phyloP scores from a whole-genome alignment of 768 basidiomycete genomes.

The Boletus sp. region DNA sequence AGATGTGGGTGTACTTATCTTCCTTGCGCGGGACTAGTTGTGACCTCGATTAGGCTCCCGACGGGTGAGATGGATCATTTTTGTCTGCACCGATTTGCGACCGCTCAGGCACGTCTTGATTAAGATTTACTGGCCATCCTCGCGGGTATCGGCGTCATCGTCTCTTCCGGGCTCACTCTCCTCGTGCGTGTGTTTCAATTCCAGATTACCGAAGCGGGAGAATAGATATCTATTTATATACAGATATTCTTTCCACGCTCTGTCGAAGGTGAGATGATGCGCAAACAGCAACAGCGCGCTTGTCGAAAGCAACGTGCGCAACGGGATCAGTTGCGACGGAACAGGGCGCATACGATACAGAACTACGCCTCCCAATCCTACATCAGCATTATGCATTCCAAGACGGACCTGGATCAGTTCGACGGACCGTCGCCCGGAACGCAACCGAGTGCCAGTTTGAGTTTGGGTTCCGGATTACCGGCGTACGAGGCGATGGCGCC shows the following conservation, averaged over 20 bases:
- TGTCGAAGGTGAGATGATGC: conserved; percentile 59
- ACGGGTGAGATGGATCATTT: conserved; percentile 14
- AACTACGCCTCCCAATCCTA: conserved; percentile 2
- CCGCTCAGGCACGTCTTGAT: not conserved
- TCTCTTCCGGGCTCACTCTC: conserved; percentile 74
- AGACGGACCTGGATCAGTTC: not conserved
- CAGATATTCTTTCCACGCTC: conserved; percentile 86
- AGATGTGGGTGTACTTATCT: conserved; percentile 33
- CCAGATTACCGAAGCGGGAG: too few species aligned
- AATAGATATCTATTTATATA: not conserved
- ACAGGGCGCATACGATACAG: not conserved
- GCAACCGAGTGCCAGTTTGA: not conserved
- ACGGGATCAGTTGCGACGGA: conserved; percentile 16
- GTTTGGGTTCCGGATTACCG: conserved; percentile 7
- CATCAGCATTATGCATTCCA: conserved; percentile 11
- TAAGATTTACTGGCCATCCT: conserved; percentile 59
- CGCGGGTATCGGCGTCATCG: conserved; percentile 53
- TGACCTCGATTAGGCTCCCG: conserved; percentile 20
- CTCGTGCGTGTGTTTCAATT: conserved; percentile 41
- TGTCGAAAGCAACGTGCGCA: conserved; percentile 2
- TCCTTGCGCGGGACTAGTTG: not conserved
- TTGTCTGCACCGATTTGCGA: too few species aligned
- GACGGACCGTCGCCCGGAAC: not conserved
- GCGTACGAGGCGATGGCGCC: conserved; percentile 33
- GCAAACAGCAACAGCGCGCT: conserved; percentile 42